Conservation (phyloP, 140 eudicot genomes). For the Flaveria floridana region DNA sequence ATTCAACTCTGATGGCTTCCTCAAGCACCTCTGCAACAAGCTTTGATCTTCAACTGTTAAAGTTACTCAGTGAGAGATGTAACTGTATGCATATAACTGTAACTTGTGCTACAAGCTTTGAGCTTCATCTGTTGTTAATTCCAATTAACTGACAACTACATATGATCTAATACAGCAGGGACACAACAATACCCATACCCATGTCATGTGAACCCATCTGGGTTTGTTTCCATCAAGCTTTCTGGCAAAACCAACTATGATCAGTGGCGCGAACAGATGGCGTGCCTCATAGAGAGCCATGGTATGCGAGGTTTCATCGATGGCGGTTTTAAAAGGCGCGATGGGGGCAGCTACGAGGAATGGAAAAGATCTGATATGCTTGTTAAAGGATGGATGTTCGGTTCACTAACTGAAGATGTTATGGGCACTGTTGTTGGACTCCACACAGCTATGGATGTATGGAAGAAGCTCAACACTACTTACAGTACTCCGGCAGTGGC, state of each 20-base stretch:
- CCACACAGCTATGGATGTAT: conserved; percentile 4
- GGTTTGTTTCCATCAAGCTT: conserved; percentile 12
- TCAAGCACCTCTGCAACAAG: conserved; percentile 6
- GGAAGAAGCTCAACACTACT: conserved; percentile 6
- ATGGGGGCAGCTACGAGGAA: neutral
- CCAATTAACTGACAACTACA: neutral
- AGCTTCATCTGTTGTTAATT: neutral
- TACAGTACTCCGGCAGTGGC: neutral
- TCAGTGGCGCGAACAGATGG: conserved; percentile 19
- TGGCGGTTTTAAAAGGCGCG: neutral
- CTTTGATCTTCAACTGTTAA: neutral
- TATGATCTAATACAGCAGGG: conserved; percentile 8
- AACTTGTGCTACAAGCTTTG: too few relatives aligned
- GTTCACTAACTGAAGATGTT: conserved; percentile 9
- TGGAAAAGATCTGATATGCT: conserved; percentile 20
- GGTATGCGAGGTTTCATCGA: conserved; percentile 9
- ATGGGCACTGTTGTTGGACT: conserved; percentile 14
- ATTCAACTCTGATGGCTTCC: conserved; percentile 1
- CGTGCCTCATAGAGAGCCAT: conserved; percentile 8
- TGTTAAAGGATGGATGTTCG: conserved; percentile 24
- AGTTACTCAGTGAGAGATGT: neutral
- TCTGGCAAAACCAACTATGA: neutral
- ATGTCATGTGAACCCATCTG: conserved; percentile 6
- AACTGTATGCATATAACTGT: neutral
- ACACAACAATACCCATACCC: conserved; percentile 15